These are phyloP conservation scores for Collybia sordida DNA, from an alignment of 768 basidiomycete genomes.

Conservation along the genomic window DNA sequence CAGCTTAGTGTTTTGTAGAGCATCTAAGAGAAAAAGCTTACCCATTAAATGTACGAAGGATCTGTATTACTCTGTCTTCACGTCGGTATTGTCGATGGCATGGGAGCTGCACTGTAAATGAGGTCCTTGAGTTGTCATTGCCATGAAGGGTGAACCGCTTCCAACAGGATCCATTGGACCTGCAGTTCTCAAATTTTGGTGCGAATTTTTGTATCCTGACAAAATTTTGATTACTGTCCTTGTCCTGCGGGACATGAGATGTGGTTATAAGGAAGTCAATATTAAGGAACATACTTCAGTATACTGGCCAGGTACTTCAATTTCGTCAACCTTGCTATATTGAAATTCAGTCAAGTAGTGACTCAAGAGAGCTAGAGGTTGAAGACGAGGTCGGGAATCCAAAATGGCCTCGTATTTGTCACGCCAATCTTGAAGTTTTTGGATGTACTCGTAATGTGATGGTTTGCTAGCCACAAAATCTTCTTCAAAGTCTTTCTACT, in stretches of 20 bases:
- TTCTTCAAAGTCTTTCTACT: slow-evolving; percentile 84
- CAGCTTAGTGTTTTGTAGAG: slow-evolving; percentile 5
- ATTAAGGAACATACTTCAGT: slow-evolving; percentile 63
- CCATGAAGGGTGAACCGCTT: slow-evolving; percentile 90
- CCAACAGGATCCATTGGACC: slow-evolving; percentile 84
- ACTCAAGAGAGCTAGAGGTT: slow-evolving; percentile 82
- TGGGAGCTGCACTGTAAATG: slow-evolving; percentile 91
- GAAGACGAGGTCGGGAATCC: slow-evolving; percentile 79
- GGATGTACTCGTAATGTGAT: slow-evolving; percentile 83
- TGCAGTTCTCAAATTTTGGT: slow-evolving; percentile 86
- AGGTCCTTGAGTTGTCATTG: slow-evolving; percentile 83
- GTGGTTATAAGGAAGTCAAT: slow-evolving; percentile 2
- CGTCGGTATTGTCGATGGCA: slow-evolving; percentile 82
- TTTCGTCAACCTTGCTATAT: slow-evolving; percentile 95
- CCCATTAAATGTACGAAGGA: slow-evolving; percentile 95
- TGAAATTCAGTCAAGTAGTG: slow-evolving; percentile 98
- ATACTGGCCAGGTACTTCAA: slow-evolving; percentile 99
- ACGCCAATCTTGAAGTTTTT: slow-evolving; percentile 88
- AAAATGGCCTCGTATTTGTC: slow-evolving; percentile 85
- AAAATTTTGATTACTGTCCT: slow-evolving; percentile 91
- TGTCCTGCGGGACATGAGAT: slow-evolving; percentile 58
- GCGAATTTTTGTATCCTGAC: slow-evolving; percentile 88
- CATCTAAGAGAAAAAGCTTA: slow-evolving; percentile 28
- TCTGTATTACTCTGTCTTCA: slow-evolving; percentile 89
- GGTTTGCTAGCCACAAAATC: slow-evolving; percentile 84